Percentiles rank a stretch among this genome's conserved stretches.
Conservation (phyloP, 2,329 filamentous ascomycete species). For the Xylogone sp. region DNA sequence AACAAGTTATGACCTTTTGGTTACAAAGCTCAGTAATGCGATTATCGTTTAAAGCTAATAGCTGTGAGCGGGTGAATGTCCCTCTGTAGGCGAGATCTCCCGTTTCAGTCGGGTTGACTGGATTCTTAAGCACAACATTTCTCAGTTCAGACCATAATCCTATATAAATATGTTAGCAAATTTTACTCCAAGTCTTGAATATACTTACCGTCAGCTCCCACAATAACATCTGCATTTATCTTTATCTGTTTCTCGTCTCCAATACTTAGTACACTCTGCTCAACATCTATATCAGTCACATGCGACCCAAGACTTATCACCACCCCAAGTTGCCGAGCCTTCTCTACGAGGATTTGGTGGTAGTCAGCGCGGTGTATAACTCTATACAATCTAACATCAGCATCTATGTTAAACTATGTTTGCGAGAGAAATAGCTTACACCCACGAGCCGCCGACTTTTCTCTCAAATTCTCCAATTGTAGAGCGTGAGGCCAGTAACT, state of each 20-base stretch:
- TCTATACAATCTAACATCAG: no score
- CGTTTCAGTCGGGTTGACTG: slow-evolving; percentile 41
- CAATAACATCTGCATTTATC: not conserved
- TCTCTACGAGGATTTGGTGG: not conserved
- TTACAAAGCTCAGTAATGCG: slow-evolving; percentile 47
- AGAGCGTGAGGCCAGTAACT: not conserved
- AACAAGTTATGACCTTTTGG: slow-evolving; percentile 52
- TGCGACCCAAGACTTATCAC: not conserved
- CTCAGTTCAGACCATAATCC: slow-evolving; percentile 34
- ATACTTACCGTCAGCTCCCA: not conserved
- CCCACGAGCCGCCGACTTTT: not conserved
- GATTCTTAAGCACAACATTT: slow-evolving; percentile 32
- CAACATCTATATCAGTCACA: not conserved
- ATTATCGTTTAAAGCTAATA: slow-evolving; percentile 35
- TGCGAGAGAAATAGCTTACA: no score
- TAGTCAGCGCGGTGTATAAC: not conserved
- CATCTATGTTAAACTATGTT: no score
- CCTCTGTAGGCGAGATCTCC: slow-evolving; percentile 35
- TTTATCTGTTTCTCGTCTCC: not conserved
- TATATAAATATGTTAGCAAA: no score
- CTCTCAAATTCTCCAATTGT: not conserved
- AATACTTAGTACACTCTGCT: not conserved
- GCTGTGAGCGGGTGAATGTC: slow-evolving; percentile 16
- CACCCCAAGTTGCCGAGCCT: not conserved
- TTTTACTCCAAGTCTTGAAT: no score